Base-by-base conservation (phyloP, 352 stramenopile genomes). In the Peronospora belbahrii region DNA sequence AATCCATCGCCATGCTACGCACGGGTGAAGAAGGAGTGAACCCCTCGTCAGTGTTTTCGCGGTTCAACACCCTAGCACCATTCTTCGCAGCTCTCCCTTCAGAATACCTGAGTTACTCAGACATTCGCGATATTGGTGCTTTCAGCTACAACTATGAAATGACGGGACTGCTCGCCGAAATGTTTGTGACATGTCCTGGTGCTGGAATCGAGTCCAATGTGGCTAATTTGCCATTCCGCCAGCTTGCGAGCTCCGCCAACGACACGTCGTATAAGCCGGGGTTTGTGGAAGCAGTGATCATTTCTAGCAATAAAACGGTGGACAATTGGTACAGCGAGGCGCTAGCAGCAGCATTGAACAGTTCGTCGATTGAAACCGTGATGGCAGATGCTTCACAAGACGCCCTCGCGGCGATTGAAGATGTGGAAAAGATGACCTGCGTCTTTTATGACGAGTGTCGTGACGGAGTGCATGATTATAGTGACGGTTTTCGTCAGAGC, bases 81-180 rank as follows among this genome's bases (percentile, higher is more conserved):
- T 85, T 80, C 34, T 89, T 89, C 36, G 55, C 52, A 6, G 24
- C 53, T 11, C 61, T 94, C 9, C 73, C 79, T 10, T 63, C 53
- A 0, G 67, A 83, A 18, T 93, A 93, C 51, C 22, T 83, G 54
- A 74, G 74, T 42, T 56, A 78, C 36, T 84, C 77, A 10, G 82
- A 93, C 41, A 70, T 85, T 42, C 78, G 74, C 15, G 67, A 90
- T 37, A 60, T 94, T 31, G 78, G 78, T 10, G 52, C 49, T 0
- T 84, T 78, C 57, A 90, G 77, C 66, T 94, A 90, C 70, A 90
- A 88, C 60, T 93, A 93, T 51, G 63, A 88, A 52, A 79, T 90
- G 59, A 74, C 64, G 13, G 82, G 82, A 0, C 38, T 85, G 47
- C 49, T 93, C 20, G 75, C 58, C 4, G 60, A 74, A 42, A 82